These are phyloP conservation scores for Gonapodya sp. DNA, from an alignment of 192 early-diverging fungal genomes.

Conservation along the genomic window DNA sequence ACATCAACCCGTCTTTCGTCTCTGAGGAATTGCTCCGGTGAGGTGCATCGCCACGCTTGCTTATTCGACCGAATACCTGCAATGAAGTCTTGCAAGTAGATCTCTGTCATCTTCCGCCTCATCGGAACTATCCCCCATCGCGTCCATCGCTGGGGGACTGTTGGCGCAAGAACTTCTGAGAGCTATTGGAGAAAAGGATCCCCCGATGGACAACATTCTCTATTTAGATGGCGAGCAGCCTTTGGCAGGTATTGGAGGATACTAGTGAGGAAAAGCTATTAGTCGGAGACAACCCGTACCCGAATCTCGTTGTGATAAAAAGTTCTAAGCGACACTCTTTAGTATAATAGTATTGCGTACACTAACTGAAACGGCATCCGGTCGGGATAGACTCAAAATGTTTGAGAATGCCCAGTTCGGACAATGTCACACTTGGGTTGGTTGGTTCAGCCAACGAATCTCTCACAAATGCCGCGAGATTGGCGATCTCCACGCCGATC, in stretches of 20 bases:
- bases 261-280: too few species aligned
- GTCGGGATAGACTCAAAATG: too few species aligned
- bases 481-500: not conserved
- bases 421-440: too few species aligned
- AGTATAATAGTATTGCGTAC: too few species aligned
- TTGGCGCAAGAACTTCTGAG: constrained; percentile 87
- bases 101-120: constrained; percentile 32
- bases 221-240: constrained; percentile 21
- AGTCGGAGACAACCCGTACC: not conserved
- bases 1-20: constrained; percentile 20
- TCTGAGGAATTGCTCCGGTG: constrained; percentile 39
- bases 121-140: constrained; percentile 68
- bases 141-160: constrained; percentile 79
- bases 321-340: too few species aligned
- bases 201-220: constrained; percentile 77
- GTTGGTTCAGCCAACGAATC: too few species aligned
- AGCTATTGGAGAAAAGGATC: constrained; percentile 67
- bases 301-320: not conserved
- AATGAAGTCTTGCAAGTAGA: constrained; percentile 29
- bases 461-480: not conserved
- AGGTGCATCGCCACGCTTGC: constrained; percentile 6
- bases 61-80: too few species aligned
- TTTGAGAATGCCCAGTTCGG: too few species aligned
- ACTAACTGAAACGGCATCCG: too few species aligned
- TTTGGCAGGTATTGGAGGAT: not conserved